A percentile compares a stretch with the other conserved stretches of the same genome.
Conservation (phyloP, 2,329 filamentous ascomycete species). For the Neophaeococcomyces mojaviensis region DNA sequence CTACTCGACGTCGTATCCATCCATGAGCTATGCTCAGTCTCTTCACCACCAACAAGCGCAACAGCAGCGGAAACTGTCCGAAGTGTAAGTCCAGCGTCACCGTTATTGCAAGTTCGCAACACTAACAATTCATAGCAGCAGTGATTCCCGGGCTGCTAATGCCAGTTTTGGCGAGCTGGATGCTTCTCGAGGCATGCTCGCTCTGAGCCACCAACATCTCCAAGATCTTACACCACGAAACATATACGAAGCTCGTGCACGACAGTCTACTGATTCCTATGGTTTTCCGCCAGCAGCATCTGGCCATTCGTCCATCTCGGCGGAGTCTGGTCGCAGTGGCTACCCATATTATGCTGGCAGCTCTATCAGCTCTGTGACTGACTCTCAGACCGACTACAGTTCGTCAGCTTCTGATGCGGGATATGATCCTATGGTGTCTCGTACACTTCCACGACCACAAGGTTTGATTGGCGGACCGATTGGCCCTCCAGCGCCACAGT, state of each 20-base stretch:
- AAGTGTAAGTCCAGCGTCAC: conserved; percentile 64
- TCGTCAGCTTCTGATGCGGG: conserved; percentile 69
- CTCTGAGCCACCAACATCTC: conserved; percentile 64
- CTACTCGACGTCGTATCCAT: conserved; percentile 64
- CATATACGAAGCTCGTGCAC: conserved; percentile 68
- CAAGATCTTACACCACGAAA: conserved; percentile 74
- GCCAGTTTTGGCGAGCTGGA: conserved; percentile 82
- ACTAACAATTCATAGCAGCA: conserved; percentile 11
- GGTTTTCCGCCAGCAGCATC: conserved; percentile 82
- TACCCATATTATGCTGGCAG: conserved; percentile 75
- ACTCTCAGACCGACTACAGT: conserved; percentile 83
- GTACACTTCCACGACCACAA: conserved; percentile 74
- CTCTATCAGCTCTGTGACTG: conserved; percentile 56
- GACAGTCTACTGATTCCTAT: conserved; percentile 77
- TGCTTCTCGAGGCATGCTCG: conserved; percentile 87
- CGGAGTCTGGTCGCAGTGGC: conserved; percentile 74
- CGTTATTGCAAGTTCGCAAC: conserved; percentile 34
- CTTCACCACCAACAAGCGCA: conserved; percentile 53
- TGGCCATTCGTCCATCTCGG: conserved; percentile 84
- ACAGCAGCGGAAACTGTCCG: conserved; percentile 65
- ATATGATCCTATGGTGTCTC: conserved; percentile 65
- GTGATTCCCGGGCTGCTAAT: conserved; percentile 45
- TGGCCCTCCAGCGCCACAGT: conserved; percentile 76
- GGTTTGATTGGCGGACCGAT: conserved; percentile 54
- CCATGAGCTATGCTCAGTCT: conserved; percentile 65